Base-by-base conservation (phyloP, 192 early-diverging fungal genomes). In the Geosiphon pyriformis region DNA sequence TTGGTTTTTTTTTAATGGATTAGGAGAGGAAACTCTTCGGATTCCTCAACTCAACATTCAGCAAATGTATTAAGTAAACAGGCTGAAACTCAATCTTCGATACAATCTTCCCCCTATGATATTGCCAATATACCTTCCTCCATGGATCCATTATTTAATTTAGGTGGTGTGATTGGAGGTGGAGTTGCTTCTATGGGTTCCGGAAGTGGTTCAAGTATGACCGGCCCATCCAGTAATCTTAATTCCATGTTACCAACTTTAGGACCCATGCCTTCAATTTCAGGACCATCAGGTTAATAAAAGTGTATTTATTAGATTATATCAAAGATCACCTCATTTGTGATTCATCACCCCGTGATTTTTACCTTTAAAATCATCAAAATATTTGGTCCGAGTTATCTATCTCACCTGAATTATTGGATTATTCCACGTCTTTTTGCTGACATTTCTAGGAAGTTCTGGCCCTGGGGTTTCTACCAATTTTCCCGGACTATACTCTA, bases 401-500 rank as follows among this genome's bases (percentile, higher is more conserved):
- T n/a, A n/a, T n/a, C n/a, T n/a, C n/a, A n/a, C n/a, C n/a, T n/a
- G n/a, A 10, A 25, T 29, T 29, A n/a, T 33, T 27, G 6, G 26
- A 31, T 23, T 57, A 29, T 56, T 47, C 26, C 20, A 20, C 11
- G 17, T 12, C 10, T 11, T 6, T 12, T 46, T 23, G 18, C 42
- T 37, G 34, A 8, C 37, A 42, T 15, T 10, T 42, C 0, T 48
- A 61, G 31, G 32, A 42, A 6, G 17, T 11, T 17, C 15, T 17
- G 37, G 17, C 12, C 0, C n/a, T 22, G 59, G 59, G 10, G 59
- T 61, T 0, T 18, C 59, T 8, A 30, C 57, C 3, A 70, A 65
- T 34, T 70, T 72, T 22, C 64, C 70, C 0, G 79, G 79, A 25
- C 46, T 81, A 22, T 81, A 81, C 35, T 79, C 78, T 17, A 77